Conservation (phyloP, 139 green algal species). For the Auxenochlorella protothecoides region DNA sequence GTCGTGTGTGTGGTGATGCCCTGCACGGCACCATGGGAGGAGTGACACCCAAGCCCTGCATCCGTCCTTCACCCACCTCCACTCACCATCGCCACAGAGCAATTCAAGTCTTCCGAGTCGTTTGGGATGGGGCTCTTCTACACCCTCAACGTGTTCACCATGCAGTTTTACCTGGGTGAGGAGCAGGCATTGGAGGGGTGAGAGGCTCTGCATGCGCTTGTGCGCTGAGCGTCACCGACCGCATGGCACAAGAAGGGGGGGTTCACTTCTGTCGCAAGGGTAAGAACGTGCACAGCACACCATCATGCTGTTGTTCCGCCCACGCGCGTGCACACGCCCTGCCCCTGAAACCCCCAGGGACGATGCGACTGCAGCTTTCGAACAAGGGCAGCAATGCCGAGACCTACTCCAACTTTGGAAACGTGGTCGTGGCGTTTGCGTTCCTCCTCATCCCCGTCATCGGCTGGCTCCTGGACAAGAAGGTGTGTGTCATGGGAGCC, state of each 20-base stretch:
- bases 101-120: slow-evolving; percentile 39
- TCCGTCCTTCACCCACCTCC: no score
- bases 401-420: slow-evolving; percentile 37
- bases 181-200: not conserved
- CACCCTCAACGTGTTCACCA: slow-evolving; percentile 47
- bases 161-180: slow-evolving; percentile 41
- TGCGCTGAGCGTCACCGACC: no score
- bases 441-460: slow-evolving; percentile 41
- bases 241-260: no score
- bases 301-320: not conserved
- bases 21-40: no score
- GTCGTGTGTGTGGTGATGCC: no score
- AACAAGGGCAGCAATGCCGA: slow-evolving; percentile 31
- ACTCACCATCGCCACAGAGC: slow-evolving; percentile 6
- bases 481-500: slow-evolving; percentile 2
- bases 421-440: slow-evolving; percentile 46
- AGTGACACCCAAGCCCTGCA: no score
- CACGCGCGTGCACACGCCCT: not conserved
- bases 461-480: slow-evolving; percentile 48
- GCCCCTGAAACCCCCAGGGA: slow-evolving; percentile 13
- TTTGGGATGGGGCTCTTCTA: slow-evolving; percentile 53
- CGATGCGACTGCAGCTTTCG: slow-evolving; percentile 38
- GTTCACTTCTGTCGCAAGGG: no score
- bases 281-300: not conserved
- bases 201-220: no score